These are phyloP conservation scores for Grammothele lineata DNA, from an alignment of 768 basidiomycete genomes.

Conservation along the genomic window DNA sequence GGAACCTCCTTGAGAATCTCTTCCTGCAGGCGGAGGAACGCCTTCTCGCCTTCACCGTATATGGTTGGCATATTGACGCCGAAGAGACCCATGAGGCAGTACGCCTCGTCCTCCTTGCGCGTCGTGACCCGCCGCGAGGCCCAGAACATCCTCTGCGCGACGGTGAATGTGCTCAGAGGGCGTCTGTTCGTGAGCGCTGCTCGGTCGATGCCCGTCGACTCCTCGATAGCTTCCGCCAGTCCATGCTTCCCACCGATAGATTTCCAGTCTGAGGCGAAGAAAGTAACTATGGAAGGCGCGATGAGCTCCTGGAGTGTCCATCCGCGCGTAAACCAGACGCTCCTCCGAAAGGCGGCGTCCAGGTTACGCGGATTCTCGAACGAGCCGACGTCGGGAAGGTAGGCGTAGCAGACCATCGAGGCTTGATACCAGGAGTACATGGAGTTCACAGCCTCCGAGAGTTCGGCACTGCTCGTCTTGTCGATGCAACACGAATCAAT, in stretches of 20 bases:
- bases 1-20: slow-evolving; percentile 9
- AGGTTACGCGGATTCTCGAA: neutral
- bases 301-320: slow-evolving; percentile 15
- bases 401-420: slow-evolving; percentile 4
- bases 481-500: slow-evolving; percentile 8
- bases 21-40: slow-evolving; percentile 10
- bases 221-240: slow-evolving; percentile 1
- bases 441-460: slow-evolving; percentile 11
- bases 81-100: slow-evolving; percentile 12
- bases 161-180: neutral
- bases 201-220: slow-evolving; percentile 1
- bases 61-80: slow-evolving; percentile 6
- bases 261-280: slow-evolving; percentile 6
- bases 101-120: slow-evolving; percentile 12
- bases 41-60: slow-evolving; percentile 10
- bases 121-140: slow-evolving; percentile 4
- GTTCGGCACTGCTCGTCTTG: slow-evolving; percentile 10
- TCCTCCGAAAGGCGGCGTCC: neutral
- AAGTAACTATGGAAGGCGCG: slow-evolving; percentile 3
- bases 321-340: slow-evolving; percentile 7
- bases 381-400: slow-evolving; percentile 10
- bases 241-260: slow-evolving; percentile 6
- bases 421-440: slow-evolving; percentile 12
- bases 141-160: slow-evolving; percentile 13
- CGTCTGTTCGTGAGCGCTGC: neutral